phyloP scores from a whole-genome alignment of 2,329 filamentous ascomycete genomes.

The Clarireedia homoeocarpa region DNA sequence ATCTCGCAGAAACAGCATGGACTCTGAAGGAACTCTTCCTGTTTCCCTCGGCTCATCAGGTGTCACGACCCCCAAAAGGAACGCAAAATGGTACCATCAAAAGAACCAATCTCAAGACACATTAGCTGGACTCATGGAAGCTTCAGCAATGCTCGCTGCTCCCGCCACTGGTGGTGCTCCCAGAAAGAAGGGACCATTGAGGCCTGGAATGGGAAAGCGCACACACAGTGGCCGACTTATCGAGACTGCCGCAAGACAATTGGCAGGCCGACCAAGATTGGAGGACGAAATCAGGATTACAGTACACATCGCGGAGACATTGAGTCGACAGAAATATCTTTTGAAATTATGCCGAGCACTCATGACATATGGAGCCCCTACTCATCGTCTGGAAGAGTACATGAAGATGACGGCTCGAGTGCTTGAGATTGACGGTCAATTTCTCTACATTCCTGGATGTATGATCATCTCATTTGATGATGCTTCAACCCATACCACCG shows the following conservation, averaged over 20 bases:
- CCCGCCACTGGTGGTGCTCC: slow-evolving; percentile 34
- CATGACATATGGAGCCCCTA: slow-evolving; percentile 87
- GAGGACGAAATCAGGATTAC: slow-evolving; percentile 40
- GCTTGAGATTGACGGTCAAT: slow-evolving; percentile 81
- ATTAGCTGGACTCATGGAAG: slow-evolving; percentile 45
- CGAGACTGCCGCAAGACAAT: slow-evolving; percentile 17
- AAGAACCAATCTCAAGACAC: slow-evolving; percentile 38
- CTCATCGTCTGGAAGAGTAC: slow-evolving; percentile 85
- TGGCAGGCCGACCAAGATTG: slow-evolving; percentile 22
- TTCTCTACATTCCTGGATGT: slow-evolving; percentile 81
- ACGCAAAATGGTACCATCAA: slow-evolving; percentile 32
- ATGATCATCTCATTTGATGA: slow-evolving; percentile 95
- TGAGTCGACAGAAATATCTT: slow-evolving; percentile 75
- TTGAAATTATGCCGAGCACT: slow-evolving; percentile 76
- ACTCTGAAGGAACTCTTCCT: slow-evolving; percentile 30
- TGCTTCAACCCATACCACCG: slow-evolving; percentile 63
- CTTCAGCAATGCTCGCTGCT: slow-evolving; percentile 44
- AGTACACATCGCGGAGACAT: slow-evolving; percentile 56
- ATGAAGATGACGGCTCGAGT: slow-evolving; percentile 86
- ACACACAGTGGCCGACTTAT: slow-evolving; percentile 21
- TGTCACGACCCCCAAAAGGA: slow-evolving; percentile 29
- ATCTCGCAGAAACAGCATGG: slow-evolving; percentile 22
- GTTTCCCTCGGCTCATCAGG: slow-evolving; percentile 35
- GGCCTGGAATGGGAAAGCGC: slow-evolving; percentile 24
- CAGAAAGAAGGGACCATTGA: slow-evolving; percentile 11